Evolutionary conservation across 495 filamentous ascomycete species (phyloP).

Genomic region (Penicillium salamii): DNA sequence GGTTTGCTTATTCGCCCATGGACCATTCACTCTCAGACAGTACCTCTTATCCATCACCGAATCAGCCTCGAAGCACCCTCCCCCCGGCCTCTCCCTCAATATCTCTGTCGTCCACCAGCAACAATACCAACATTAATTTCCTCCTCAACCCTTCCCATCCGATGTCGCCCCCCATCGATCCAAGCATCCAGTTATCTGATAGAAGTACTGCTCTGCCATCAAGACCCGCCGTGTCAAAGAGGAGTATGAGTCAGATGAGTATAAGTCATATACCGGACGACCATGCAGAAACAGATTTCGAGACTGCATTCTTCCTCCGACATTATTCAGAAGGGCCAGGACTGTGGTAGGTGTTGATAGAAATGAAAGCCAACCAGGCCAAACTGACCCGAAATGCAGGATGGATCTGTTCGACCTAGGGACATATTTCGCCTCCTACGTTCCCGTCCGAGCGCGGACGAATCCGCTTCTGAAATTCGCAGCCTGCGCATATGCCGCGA

Average conservation of each 20-base stretch:
- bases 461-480: constrained; percentile 60
- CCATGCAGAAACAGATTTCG: constrained; percentile 49
- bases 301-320: constrained; percentile 58
- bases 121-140: constrained; percentile 52
- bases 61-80: constrained; percentile 26
- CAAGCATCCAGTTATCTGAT: constrained; percentile 36
- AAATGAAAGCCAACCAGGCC: too few species aligned
- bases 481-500: constrained; percentile 60
- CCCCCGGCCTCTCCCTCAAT: constrained; percentile 38
- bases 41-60: constrained; percentile 35
- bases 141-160: constrained; percentile 54
- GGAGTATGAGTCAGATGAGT: constrained; percentile 14
- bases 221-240: constrained; percentile 19
- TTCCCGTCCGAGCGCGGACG: constrained; percentile 54
- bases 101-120: constrained; percentile 34
- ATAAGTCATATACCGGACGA: constrained; percentile 21
- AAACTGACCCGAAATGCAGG: constrained; percentile 36
- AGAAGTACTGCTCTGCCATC: constrained; percentile 29
- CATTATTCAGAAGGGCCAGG: constrained; percentile 61
- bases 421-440: constrained; percentile 57
- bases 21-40: constrained; percentile 32
- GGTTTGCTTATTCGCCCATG: constrained; percentile 36
- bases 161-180: constrained; percentile 47
- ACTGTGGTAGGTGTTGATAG: too few species aligned
- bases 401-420: constrained; percentile 64